phyloP scores from a whole-genome alignment of 768 basidiomycete species.

The Cystoderma amianthinum region DNA sequence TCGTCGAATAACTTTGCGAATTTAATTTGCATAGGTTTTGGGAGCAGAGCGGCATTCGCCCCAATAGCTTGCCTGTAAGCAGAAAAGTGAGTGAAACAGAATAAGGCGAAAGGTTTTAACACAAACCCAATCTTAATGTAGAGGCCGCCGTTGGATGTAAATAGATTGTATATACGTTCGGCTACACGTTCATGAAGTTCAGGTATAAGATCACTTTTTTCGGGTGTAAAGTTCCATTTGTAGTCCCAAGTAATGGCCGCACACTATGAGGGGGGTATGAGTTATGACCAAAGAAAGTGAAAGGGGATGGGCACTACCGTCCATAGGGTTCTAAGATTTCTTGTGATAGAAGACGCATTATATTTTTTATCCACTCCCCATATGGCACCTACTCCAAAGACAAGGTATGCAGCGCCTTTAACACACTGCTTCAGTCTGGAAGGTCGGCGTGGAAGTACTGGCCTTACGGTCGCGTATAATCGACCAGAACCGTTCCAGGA shows the following conservation, averaged over 20 bases:
- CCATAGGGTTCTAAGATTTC: constrained; percentile 49
- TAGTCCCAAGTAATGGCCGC: constrained; percentile 71
- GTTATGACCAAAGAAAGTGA: not conserved
- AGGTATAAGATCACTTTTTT: constrained; percentile 67
- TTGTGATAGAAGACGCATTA: constrained; percentile 50
- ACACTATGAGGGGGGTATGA: constrained; percentile 33
- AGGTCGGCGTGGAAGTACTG: not conserved
- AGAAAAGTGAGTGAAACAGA: constrained; percentile 1
- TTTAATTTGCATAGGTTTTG: constrained; percentile 74
- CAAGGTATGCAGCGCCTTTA: constrained; percentile 26
- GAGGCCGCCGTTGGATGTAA: constrained; percentile 77
- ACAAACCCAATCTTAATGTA: constrained; percentile 74
- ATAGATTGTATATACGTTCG: constrained; percentile 64
- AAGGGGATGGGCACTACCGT: constrained; percentile 25
- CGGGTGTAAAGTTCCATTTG: constrained; percentile 80
- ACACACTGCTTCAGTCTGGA: constrained; percentile 12
- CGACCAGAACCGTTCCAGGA: not conserved
- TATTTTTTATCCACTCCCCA: constrained; percentile 42
- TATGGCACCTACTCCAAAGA: constrained; percentile 28
- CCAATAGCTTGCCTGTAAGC: constrained; percentile 63
- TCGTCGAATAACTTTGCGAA: constrained; percentile 84
- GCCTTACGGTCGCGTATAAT: not conserved
- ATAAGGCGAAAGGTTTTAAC: not conserved
- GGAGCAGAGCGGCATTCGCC: constrained; percentile 81
- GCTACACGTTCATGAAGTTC: constrained; percentile 83